These are phyloP conservation scores for Sarocladiaceae sp. DNA, from an alignment of 2,329 filamentous ascomycete species.

Conservation along the genomic window DNA sequence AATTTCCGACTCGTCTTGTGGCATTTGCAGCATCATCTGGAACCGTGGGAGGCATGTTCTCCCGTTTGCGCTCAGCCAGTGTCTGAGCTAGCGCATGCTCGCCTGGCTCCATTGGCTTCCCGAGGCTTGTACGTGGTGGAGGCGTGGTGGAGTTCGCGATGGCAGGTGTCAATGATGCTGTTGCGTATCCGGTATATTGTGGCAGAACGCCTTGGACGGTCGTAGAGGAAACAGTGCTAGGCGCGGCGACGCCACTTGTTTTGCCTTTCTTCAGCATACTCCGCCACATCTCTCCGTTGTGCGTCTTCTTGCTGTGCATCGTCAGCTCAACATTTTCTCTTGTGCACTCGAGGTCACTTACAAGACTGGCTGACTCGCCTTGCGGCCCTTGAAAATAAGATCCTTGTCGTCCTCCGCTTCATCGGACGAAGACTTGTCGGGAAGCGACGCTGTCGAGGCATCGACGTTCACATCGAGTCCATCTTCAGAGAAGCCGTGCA, in stretches of 20 bases:
- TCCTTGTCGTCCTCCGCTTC: conserved; percentile 27
- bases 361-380: conserved; percentile 20
- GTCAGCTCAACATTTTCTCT: background rate
- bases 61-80: conserved; percentile 23
- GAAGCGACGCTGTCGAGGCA: background rate
- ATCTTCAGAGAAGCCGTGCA: background rate
- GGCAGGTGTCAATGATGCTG: conserved; percentile 41
- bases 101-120: conserved; percentile 20
- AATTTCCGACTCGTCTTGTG: background rate
- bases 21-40: conserved; percentile 1
- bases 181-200: conserved; percentile 45
- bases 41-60: conserved; percentile 32
- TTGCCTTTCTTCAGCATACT: conserved; percentile 46
- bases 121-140: conserved; percentile 22
- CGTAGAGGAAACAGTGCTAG: conserved; percentile 44
- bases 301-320: background rate
- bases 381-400: conserved; percentile 33
- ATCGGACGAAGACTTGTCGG: conserved; percentile 21
- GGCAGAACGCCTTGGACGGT: conserved; percentile 50
- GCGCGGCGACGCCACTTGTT: conserved; percentile 37
- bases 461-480: background rate
- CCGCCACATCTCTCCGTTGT: conserved; percentile 39
- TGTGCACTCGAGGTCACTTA: conserved; percentile 18
- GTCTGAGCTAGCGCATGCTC: conserved; percentile 13
- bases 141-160: conserved; percentile 30